A percentile compares a stretch with the other conserved stretches of the same genome.
phyloP scores from a whole-genome alignment of 208 protist genomes.

The Crithidia acanthocephali region DNA sequence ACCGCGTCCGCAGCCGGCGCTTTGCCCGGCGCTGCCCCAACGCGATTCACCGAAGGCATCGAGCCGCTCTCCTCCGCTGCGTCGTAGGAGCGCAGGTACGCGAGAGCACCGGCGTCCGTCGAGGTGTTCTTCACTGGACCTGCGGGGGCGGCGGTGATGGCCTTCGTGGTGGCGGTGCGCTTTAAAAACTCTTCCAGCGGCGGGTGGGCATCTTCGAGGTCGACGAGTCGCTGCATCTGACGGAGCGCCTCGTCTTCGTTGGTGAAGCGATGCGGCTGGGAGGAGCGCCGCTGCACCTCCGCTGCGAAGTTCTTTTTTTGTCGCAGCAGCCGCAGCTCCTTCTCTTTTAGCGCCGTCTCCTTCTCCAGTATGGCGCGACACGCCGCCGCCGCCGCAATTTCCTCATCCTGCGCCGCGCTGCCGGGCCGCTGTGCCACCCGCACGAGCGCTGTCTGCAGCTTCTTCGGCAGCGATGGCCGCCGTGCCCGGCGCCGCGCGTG shows the following conservation, averaged over 20 bases:
- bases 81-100: constrained; percentile 27
- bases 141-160: not conserved
- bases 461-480: not conserved
- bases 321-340: constrained; percentile 51
- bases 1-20: not conserved
- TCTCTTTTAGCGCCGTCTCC: constrained; percentile 49
- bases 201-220: constrained; percentile 30
- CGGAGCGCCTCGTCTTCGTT: constrained; percentile 49
- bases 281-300: constrained; percentile 47
- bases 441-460: constrained; percentile 3
- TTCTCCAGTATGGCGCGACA: constrained; percentile 55
- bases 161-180: constrained; percentile 21
- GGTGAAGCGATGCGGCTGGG: constrained; percentile 28
- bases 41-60: not conserved
- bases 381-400: constrained; percentile 49
- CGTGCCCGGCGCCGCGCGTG: not conserved
- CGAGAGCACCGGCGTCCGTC: constrained; percentile 25
- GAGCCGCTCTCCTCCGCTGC: not conserved
- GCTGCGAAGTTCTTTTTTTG: constrained; percentile 64
- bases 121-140: not conserved
- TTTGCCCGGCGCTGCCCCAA: not conserved
- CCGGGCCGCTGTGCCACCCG: constrained; percentile 17
- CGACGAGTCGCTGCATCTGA: constrained; percentile 48
- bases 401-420: constrained; percentile 25
- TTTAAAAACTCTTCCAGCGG: constrained; percentile 46